phyloP scores from a whole-genome alignment of 2,329 filamentous ascomycete genomes.

The Alternaria sp. region DNA sequence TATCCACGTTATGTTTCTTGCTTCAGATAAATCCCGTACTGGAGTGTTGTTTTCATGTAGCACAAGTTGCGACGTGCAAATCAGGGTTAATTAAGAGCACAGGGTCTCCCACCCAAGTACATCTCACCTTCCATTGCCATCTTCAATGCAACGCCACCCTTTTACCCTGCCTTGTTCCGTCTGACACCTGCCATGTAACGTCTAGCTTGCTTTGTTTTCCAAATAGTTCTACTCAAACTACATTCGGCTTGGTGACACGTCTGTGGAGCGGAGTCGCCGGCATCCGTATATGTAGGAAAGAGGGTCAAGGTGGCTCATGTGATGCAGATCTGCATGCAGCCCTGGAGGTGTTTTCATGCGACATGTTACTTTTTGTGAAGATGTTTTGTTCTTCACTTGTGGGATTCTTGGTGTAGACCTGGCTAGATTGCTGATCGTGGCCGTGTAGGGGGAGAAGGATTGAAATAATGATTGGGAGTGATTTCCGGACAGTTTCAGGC shows the following conservation, averaged over 20 bases:
- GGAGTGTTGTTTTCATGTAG: too few species aligned
- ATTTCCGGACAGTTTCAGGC: not conserved
- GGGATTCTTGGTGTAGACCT: not conserved
- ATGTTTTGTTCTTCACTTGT: not conserved
- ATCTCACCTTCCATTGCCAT: not conserved
- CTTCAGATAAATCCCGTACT: too few species aligned
- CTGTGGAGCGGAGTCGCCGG: not conserved
- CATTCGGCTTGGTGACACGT: not conserved
- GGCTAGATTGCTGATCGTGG: not conserved
- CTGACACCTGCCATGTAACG: not conserved
- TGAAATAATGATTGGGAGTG: not conserved
- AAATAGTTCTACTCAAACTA: not conserved
- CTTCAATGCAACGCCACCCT: not conserved
- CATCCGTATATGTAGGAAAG: not conserved
- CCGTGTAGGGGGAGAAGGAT: not conserved
- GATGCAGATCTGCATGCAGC: not conserved
- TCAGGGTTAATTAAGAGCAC: too few species aligned
- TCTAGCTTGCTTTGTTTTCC: not conserved
- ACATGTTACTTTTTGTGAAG: not conserved
- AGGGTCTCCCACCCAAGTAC: too few species aligned
- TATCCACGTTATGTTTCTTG: too few species aligned
- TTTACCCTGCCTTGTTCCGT: not conserved
- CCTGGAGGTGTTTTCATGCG: not conserved
- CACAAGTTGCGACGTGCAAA: too few species aligned
- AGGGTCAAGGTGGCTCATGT: not conserved